phyloP scores from a whole-genome alignment of 768 basidiomycete genomes.

The Dioszegia aurantiaca region DNA sequence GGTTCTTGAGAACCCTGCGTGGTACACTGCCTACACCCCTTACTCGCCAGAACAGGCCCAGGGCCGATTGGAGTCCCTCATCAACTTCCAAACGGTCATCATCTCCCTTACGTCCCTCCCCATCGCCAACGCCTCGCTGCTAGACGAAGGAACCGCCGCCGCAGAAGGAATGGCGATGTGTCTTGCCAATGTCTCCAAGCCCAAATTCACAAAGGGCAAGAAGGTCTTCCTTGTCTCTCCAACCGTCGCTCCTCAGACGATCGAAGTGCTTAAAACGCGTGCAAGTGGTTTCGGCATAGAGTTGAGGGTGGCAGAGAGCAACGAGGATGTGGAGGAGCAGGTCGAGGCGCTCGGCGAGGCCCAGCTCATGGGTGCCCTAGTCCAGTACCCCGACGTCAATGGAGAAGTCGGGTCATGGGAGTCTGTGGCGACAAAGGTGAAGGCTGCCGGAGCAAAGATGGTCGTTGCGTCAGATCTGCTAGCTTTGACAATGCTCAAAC shows the following conservation, averaged over 20 bases:
- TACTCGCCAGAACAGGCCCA: conserved; percentile 99
- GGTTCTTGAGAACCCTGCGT: conserved; percentile 80
- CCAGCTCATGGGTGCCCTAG: conserved; percentile 77
- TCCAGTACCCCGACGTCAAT: conserved; percentile 92
- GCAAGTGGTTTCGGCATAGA: conserved; percentile 92
- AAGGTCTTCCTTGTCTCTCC: conserved; percentile 83
- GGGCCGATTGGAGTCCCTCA: conserved; percentile 91
- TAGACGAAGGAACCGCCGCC: conserved; percentile 92
- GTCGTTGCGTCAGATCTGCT: conserved; percentile 87
- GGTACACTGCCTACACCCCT: conserved; percentile 96
- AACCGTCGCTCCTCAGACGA: conserved; percentile 80
- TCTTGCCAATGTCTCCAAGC: conserved; percentile 58
- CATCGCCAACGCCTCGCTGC: conserved; percentile 89
- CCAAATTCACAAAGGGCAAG: conserved; percentile 60
- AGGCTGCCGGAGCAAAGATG: conserved; percentile 73
- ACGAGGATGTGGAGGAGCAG: conserved; percentile 59
- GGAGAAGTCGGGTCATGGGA: conserved; percentile 75
- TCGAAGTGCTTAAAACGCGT: conserved; percentile 82
- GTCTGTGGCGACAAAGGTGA: conserved; percentile 64
- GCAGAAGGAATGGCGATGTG: conserved; percentile 98
- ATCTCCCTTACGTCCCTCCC: conserved; percentile 91
- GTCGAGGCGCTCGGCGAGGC: conserved; percentile 53
- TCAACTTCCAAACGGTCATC: conserved; percentile 96
- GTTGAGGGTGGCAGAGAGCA: conserved; percentile 66
- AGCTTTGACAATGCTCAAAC: conserved; percentile 84